Conservation (phyloP, 306 rosid genomes). For the Corylus avellana region DNA sequence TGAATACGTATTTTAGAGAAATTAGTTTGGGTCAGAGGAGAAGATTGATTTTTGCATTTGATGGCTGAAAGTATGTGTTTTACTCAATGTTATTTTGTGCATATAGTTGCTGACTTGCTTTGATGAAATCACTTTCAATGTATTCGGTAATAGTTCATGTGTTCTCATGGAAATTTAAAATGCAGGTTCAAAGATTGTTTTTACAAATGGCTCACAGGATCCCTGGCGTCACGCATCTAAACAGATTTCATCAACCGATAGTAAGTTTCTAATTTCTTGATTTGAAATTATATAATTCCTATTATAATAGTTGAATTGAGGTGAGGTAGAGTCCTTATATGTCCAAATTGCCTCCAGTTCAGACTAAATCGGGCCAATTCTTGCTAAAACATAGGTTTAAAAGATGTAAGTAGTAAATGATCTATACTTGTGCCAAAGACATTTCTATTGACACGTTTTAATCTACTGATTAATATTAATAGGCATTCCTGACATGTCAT, state of each 20-base stretch:
- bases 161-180: constrained; percentile 31
- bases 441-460: not conserved
- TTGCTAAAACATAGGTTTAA: not conserved
- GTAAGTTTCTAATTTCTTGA: constrained; percentile 56
- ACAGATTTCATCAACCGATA: constrained; percentile 70
- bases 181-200: constrained; percentile 83
- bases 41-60: not conserved
- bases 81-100: not conserved
- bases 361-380: constrained; percentile 2
- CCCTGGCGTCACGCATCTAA: constrained; percentile 98
- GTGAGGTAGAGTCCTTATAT: not conserved
- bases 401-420: not conserved
- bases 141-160: constrained; percentile 5
- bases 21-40: not conserved
- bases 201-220: constrained; percentile 93
- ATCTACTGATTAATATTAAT: not conserved
- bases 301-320: not conserved
- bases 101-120: not conserved
- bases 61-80: not conserved
- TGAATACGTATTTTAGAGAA: not conserved
- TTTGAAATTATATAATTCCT: not conserved
- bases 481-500: not conserved
- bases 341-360: not conserved
- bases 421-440: not conserved
- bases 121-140: not conserved